phyloP scores from a whole-genome alignment of 1,284 basidiomycete species.

The Papiliotrema nemorosa region DNA sequence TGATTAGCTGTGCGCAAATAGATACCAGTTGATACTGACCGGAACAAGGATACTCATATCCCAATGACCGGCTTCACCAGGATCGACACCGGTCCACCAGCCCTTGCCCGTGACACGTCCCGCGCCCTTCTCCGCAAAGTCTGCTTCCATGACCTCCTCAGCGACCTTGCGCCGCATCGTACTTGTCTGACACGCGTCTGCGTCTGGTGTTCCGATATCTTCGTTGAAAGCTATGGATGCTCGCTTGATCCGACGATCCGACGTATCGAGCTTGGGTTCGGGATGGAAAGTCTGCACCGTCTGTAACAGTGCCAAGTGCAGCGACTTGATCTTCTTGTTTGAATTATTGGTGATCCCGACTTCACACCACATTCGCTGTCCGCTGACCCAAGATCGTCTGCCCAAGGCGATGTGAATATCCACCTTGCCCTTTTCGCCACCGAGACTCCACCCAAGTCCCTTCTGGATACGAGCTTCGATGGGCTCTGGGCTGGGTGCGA shows the following conservation, averaged over 20 bases:
- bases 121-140: slow-evolving; percentile 56
- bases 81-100: slow-evolving; percentile 77
- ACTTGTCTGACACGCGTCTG: slow-evolving; percentile 60
- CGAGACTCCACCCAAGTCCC: slow-evolving; percentile 58
- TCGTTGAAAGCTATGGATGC: neutral
- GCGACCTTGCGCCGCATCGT: slow-evolving; percentile 56
- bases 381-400: slow-evolving; percentile 77
- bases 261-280: slow-evolving; percentile 51
- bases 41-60: slow-evolving; percentile 66
- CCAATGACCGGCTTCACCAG: slow-evolving; percentile 57
- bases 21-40: slow-evolving; percentile 54
- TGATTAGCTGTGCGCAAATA: neutral
- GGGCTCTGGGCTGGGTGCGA: slow-evolving; percentile 63
- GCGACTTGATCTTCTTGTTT: slow-evolving; percentile 65
- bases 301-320: slow-evolving; percentile 67
- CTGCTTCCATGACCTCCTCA: slow-evolving; percentile 63
- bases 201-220: slow-evolving; percentile 41
- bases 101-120: slow-evolving; percentile 72
- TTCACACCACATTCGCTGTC: slow-evolving; percentile 72
- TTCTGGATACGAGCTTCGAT: slow-evolving; percentile 62
- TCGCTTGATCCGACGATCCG: slow-evolving; percentile 17
- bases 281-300: slow-evolving; percentile 68
- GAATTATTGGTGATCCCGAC: slow-evolving; percentile 70
- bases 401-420: slow-evolving; percentile 68
- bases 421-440: slow-evolving; percentile 64